Percentiles rank a stretch among this genome's conserved stretches.
phyloP scores from a whole-genome alignment of 75 land plant species.

The Ceratopteris richardii region DNA sequence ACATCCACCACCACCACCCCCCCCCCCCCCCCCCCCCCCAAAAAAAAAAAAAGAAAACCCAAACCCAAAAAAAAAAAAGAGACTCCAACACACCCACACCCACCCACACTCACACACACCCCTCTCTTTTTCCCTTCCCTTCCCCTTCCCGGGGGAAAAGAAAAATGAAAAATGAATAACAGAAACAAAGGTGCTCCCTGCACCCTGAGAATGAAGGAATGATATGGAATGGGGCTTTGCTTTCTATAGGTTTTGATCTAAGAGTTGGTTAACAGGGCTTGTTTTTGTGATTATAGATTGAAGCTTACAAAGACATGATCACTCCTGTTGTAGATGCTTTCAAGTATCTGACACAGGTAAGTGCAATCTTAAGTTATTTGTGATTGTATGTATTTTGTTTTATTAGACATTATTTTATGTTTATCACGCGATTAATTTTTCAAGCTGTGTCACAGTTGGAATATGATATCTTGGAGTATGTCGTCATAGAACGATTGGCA shows the following conservation, averaged over 20 bases:
- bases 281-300: conserved; percentile 57
- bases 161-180: too few species aligned
- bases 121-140: too few species aligned
- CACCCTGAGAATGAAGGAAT: too few species aligned
- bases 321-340: conserved; percentile 99
- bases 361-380: conserved; percentile 5
- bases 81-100: too few species aligned
- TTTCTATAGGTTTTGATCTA: neutral
- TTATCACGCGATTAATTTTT: neutral
- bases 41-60: too few species aligned
- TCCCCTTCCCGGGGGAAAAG: too few species aligned
- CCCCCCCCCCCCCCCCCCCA: too few species aligned
- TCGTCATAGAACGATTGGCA: conserved; percentile 92
- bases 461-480: conserved; percentile 96
- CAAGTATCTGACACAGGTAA: conserved; percentile 96
- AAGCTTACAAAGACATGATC: conserved; percentile 99
- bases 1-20: too few species aligned
- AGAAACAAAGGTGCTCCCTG: too few species aligned
- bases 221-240: neutral
- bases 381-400: neutral
- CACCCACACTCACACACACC: too few species aligned
- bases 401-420: neutral
- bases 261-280: neutral
- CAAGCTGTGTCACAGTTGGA: conserved; percentile 55
- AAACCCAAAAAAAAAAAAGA: too few species aligned